phyloP scores from a whole-genome alignment of 2,329 filamentous ascomycete species.

The Dactylonectria estremocensis region DNA sequence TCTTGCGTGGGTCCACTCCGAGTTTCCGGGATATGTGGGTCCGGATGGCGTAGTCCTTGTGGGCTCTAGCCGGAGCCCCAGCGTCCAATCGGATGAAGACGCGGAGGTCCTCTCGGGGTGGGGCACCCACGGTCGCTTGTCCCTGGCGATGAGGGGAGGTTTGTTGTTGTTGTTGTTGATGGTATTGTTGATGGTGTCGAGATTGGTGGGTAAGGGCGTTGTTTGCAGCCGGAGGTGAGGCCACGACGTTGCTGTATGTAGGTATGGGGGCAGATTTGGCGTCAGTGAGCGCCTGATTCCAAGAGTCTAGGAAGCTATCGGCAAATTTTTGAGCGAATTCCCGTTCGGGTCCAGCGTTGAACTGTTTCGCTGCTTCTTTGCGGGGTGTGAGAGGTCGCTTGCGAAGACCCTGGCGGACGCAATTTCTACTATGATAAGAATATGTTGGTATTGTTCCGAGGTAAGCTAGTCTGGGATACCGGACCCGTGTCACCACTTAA shows the following conservation, averaged over 20 bases:
- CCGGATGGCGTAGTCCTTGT: slow-evolving; percentile 27
- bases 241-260: slow-evolving; percentile 5
- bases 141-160: slow-evolving; percentile 27
- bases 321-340: neutral
- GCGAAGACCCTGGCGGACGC: too few relatives aligned
- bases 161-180: slow-evolving; percentile 16
- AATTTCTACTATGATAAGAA: too few relatives aligned
- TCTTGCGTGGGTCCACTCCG: slow-evolving; percentile 12
- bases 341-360: slow-evolving; percentile 21
- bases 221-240: slow-evolving; percentile 3
- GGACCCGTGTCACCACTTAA: too few relatives aligned
- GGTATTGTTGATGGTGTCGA: neutral
- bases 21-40: slow-evolving; percentile 20
- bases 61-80: slow-evolving; percentile 27
- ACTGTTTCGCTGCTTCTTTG: slow-evolving; percentile 27
- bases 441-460: too few relatives aligned
- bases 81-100: slow-evolving; percentile 37
- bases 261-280: slow-evolving; percentile 8
- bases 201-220: slow-evolving; percentile 5
- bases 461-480: too few relatives aligned
- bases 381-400: too few relatives aligned
- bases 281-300: slow-evolving; percentile 26
- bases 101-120: slow-evolving; percentile 31
- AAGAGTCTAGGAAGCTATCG: slow-evolving; percentile 28
- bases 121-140: slow-evolving; percentile 27